Evolutionary conservation across 352 stramenopile genomes (phyloP), one percentile per base, ranked within the genome.

Genomic region (Pythium myriotylum): DNA sequence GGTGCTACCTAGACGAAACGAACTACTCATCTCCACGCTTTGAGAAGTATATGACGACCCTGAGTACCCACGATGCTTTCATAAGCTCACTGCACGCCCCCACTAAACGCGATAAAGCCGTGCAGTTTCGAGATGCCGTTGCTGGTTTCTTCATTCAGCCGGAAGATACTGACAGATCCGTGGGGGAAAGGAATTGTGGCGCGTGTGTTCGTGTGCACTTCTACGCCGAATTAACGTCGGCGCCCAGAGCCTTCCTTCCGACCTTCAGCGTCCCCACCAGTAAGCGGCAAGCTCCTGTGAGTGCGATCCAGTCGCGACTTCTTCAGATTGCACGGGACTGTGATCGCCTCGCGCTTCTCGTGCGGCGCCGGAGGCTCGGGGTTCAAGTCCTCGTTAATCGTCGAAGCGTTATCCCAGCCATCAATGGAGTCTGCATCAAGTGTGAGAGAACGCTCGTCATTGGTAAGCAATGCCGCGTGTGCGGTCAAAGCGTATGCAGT

Each of bases 331-430:
- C 62, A 17, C 40, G 26, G 40, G 53, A 40, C 40, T 69, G 63
- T 45, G 32, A 48, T 7, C 70, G 69, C 0, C 47, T 90, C 7
- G 59, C 75, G 4, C 62, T 73, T 3, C 49, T 90, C 2, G 72
- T 91, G n/a, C 71, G 76, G 6, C 70, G 82, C 14, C 79, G 77
- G 0, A 78, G 82, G 4, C 73, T 92, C 26, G 80, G 78, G 5
- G 60, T 70, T 12, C 82, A 91, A 65, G 70, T 70, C 24, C 70
- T 91, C 17, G 59, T 81, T 6, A 60, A 75, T 32, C 68, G 59
- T 20, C 51, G 40, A 12, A 48, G 74, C 2, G 76, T 88, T 29
- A 66, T 73, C 7, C 63, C 68, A 7, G 74, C 62, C 9, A 55
- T 22, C 5, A 87, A 85, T 62, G 58, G 50, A 4, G 67, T 58